These are phyloP conservation scores for Cercospora sp. DNA, from an alignment of 2,329 filamentous ascomycete genomes.

Conservation along the genomic window DNA sequence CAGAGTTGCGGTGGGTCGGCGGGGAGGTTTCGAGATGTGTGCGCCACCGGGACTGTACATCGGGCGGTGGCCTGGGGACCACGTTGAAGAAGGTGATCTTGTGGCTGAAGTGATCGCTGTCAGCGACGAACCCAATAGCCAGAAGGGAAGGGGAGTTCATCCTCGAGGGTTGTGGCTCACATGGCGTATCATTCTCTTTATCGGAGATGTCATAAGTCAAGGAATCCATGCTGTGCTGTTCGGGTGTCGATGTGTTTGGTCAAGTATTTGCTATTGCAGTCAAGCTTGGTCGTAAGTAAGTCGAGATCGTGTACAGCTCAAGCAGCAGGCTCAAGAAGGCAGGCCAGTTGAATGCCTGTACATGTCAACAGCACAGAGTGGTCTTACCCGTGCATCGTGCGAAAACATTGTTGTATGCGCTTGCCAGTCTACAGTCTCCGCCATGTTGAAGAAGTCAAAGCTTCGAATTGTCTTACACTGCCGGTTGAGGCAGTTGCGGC, in stretches of 20 bases:
- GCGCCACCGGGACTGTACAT: slow-evolving; percentile 4
- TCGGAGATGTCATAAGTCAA: not conserved
- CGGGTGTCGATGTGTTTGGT: not conserved
- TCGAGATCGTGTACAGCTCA: not conserved
- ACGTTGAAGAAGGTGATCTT: not conserved
- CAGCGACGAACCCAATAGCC: not conserved
- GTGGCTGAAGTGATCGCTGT: not conserved
- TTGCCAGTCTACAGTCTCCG: not conserved
- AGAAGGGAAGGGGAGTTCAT: not conserved
- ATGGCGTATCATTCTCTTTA: not conserved
- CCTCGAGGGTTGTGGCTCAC: not conserved
- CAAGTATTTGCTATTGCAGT: not conserved
- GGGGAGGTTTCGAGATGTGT: slow-evolving; percentile 7
- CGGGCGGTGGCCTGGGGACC: not conserved
- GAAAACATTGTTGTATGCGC: not conserved
- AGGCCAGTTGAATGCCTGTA: not conserved
- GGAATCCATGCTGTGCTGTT: not conserved
- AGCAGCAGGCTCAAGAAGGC: not conserved
- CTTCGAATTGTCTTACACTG: not conserved
- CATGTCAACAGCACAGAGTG: not conserved
- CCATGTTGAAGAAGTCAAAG: not conserved
- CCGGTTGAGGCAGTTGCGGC: not conserved
- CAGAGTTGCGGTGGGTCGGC: not conserved
- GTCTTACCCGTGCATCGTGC: not conserved
- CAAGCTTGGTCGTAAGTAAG: not conserved